phyloP scores from a whole-genome alignment of 176 grass and related monocot species.

The Aechmea fasciata region DNA sequence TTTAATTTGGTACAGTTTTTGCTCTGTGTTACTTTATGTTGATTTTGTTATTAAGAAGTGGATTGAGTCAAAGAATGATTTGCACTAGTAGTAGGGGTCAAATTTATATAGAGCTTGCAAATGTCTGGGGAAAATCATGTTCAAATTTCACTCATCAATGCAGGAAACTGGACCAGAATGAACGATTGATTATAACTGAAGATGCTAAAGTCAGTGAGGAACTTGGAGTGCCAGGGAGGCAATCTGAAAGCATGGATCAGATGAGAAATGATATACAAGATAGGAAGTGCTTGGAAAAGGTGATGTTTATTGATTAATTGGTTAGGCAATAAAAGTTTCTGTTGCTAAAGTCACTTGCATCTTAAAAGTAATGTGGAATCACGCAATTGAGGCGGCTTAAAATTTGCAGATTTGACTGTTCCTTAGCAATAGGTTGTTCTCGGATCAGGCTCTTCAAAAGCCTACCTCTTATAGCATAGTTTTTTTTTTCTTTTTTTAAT shows the following conservation, averaged over 20 bases:
- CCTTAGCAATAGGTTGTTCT: background rate
- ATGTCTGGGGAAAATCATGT: background rate
- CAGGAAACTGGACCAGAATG: slow-evolving; percentile 1
- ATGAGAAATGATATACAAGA: background rate
- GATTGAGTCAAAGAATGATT: too few relatives aligned
- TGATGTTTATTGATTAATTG: background rate
- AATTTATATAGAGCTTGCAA: background rate
- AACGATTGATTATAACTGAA: background rate
- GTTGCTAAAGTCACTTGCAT: background rate
- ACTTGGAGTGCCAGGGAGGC: background rate
- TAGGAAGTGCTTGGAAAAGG: slow-evolving; percentile 3
- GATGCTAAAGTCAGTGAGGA: background rate
- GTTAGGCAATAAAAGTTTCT: background rate
- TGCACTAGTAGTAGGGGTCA: too few relatives aligned
- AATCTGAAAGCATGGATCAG: background rate
- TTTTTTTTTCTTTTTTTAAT: too few relatives aligned
- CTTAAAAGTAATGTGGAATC: background rate
- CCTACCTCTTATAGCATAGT: too few relatives aligned
- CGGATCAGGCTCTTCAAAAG: too few relatives aligned
- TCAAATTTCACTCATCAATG: background rate
- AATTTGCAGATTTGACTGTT: background rate
- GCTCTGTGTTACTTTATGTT: too few relatives aligned
- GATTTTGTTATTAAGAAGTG: too few relatives aligned
- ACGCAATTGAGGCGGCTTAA: background rate
- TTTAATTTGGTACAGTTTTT: too few relatives aligned